Conservation (phyloP, 2,329 filamentous ascomycete genomes). For the Colletotrichum nymphaeae region DNA sequence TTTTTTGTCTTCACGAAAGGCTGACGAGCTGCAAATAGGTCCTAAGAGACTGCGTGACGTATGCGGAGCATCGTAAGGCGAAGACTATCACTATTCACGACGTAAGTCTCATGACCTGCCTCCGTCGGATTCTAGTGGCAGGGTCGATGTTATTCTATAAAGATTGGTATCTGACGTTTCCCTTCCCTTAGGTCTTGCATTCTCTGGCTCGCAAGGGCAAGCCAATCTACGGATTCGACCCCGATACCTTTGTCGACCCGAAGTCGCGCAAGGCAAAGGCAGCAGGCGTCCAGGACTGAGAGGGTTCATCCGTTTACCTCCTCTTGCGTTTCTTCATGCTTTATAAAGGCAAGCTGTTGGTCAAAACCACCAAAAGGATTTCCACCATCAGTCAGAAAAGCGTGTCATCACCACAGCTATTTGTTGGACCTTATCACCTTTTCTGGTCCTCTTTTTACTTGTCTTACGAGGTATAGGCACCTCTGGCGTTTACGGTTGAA, state of each 20-base stretch:
- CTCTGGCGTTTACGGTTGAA: no score
- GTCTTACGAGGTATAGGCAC: no score
- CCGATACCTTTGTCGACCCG: slow-evolving; percentile 45
- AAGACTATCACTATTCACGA: slow-evolving; percentile 75
- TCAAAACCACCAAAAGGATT: no score
- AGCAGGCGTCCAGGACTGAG: not conserved
- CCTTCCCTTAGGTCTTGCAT: slow-evolving; percentile 61
- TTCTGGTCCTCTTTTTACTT: no score
- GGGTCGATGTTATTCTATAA: no score
- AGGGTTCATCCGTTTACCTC: not conserved
- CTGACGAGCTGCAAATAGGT: slow-evolving; percentile 53
- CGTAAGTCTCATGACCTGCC: slow-evolving; percentile 53
- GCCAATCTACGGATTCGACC: slow-evolving; percentile 70
- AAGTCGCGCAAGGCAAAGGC: slow-evolving; percentile 34
- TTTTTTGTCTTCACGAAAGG: not conserved
- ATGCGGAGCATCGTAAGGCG: slow-evolving; percentile 62
- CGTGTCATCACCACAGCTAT: no score
- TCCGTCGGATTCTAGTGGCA: not conserved
- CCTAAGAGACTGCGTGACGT: slow-evolving; percentile 59
- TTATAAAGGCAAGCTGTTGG: no score
- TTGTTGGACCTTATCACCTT: no score
- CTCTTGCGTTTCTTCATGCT: no score
- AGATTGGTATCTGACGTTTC: slow-evolving; percentile 12
- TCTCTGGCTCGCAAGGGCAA: slow-evolving; percentile 59
- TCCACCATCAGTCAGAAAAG: no score